Evolutionary conservation across 2,329 filamentous ascomycete genomes (phyloP).

Genomic region (Plenodomus lindquistii): DNA sequence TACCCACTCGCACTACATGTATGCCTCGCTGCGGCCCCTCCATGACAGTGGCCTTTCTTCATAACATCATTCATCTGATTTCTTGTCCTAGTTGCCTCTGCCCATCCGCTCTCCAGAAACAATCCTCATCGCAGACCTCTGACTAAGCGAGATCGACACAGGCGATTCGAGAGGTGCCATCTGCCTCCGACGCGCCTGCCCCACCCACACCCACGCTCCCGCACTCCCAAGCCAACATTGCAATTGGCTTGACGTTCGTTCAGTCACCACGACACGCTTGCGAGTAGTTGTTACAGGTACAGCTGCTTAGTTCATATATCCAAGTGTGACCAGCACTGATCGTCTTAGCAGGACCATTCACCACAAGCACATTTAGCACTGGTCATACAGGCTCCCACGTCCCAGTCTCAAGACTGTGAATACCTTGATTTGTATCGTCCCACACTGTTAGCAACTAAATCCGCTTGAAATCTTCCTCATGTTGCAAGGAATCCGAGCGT

Average conservation of each 20-base stretch:
- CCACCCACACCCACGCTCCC: neutral
- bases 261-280: neutral
- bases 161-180: neutral
- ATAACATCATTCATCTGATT: neutral
- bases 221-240: neutral
- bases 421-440: neutral
- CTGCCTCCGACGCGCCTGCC: neutral
- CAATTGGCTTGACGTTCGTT: neutral
- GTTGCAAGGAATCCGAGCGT: constrained; percentile 43
- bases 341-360: neutral
- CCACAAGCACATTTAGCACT: neutral
- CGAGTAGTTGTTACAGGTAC: neutral
- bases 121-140: neutral
- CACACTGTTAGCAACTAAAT: neutral
- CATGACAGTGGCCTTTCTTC: neutral
- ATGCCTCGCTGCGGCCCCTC: constrained; percentile 6
- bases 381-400: neutral
- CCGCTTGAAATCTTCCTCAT: constrained; percentile 26
- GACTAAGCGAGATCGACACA: neutral
- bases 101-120: neutral
- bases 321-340: neutral
- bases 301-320: neutral
- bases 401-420: too few species aligned
- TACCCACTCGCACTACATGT: constrained; percentile 15
- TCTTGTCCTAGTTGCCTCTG: neutral